Conservation (phyloP, 2,329 filamentous ascomycete genomes). For the Raffaelea albimanens region DNA sequence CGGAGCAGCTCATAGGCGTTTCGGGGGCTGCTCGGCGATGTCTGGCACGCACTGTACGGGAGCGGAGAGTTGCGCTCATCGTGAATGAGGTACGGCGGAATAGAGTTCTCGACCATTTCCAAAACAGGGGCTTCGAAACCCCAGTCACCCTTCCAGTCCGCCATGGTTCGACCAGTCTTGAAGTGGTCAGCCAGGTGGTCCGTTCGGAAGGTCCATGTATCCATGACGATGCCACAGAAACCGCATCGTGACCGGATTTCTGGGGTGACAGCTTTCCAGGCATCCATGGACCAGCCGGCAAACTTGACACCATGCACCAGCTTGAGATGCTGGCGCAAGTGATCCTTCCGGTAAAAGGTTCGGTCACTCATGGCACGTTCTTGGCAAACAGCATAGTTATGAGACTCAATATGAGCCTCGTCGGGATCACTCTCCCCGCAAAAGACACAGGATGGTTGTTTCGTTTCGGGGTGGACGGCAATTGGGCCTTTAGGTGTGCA, state of each 20-base stretch:
- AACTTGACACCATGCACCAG: slow-evolving; percentile 56
- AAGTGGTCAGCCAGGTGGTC: slow-evolving; percentile 61
- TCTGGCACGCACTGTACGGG: slow-evolving; percentile 39
- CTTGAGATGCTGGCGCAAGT: slow-evolving; percentile 56
- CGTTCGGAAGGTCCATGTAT: slow-evolving; percentile 49
- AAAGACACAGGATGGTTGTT: slow-evolving; percentile 47
- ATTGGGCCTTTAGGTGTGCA: slow-evolving; percentile 49
- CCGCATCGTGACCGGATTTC: slow-evolving; percentile 55
- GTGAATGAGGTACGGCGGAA: slow-evolving; percentile 58
- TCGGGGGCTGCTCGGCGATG: slow-evolving; percentile 34
- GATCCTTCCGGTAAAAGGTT: slow-evolving; percentile 58
- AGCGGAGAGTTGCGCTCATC: slow-evolving; percentile 48
- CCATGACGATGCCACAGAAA: slow-evolving; percentile 54
- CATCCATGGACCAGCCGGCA: slow-evolving; percentile 53
- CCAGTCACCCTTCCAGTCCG: slow-evolving; percentile 62
- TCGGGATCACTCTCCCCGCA: slow-evolving; percentile 47
- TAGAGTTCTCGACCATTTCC: slow-evolving; percentile 56
- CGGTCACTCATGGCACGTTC: slow-evolving; percentile 54
- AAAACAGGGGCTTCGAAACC: slow-evolving; percentile 54
- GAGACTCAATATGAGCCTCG: slow-evolving; percentile 45
- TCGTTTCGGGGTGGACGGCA: slow-evolving; percentile 49
- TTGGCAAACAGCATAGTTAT: slow-evolving; percentile 55
- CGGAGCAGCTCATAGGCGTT: slow-evolving; percentile 56
- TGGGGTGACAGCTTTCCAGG: slow-evolving; percentile 50
- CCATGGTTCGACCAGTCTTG: slow-evolving; percentile 57